These are phyloP conservation scores for Carex pumila DNA, from an alignment of 176 grass and related monocot species.

Conservation along the genomic window DNA sequence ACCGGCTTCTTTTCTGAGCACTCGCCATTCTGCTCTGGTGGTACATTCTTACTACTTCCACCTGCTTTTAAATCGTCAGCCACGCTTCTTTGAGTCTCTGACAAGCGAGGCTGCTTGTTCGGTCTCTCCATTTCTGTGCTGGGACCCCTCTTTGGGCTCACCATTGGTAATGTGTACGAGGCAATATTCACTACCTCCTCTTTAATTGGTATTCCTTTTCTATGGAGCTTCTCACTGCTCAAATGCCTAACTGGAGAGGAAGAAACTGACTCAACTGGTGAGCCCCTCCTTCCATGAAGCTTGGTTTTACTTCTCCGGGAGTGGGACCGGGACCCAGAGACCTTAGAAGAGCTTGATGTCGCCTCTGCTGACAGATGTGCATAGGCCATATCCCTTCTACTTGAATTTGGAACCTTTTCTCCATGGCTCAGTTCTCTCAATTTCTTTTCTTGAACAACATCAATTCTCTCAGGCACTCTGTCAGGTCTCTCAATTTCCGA, in stretches of 20 bases:
- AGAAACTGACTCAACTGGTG: conserved; percentile 54
- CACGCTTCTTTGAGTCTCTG: conserved; percentile 30
- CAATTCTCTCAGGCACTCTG: conserved; percentile 29
- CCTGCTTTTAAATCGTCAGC: conserved; percentile 3
- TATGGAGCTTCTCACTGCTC: conserved; percentile 44
- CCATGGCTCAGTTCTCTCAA: conserved; percentile 31
- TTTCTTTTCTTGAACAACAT: conserved; percentile 29
- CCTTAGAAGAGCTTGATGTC: conserved; percentile 77
- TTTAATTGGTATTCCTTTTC: conserved; percentile 42
- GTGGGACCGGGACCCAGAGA: conserved; percentile 38
- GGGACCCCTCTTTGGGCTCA: conserved; percentile 38
- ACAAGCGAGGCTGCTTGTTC: conserved; percentile 19
- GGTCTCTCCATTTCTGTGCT: conserved; percentile 37
- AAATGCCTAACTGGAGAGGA: conserved; percentile 59
- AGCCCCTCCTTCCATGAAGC: conserved; percentile 39
- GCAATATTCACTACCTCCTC: conserved; percentile 48
- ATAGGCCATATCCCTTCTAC: conserved; percentile 37
- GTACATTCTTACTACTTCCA: conserved; percentile 29
- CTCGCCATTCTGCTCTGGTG: conserved; percentile 28
- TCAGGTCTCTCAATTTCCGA: conserved; percentile 47
- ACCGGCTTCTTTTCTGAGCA: conserved; percentile 23
- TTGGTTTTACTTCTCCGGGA: conserved; percentile 40
- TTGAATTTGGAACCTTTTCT: conserved; percentile 24
- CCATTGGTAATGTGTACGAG: conserved; percentile 26
- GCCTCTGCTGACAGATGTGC: conserved; percentile 42